Percentiles rank a stretch among this genome's conserved stretches.
Evolutionary conservation across 345 rosid genomes (phyloP).

Genomic region (Capsella bursapastoris): DNA sequence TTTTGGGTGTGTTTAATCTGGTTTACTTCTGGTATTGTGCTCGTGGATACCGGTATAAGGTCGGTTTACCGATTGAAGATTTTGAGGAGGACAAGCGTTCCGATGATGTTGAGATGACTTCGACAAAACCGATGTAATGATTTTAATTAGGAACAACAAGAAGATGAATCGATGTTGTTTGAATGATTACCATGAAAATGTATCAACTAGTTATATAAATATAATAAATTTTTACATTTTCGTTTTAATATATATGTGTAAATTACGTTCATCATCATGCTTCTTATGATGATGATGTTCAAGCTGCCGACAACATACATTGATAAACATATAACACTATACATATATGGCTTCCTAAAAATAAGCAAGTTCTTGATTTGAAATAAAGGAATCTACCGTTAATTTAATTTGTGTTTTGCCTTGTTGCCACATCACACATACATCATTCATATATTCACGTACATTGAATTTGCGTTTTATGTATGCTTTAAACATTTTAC

Average conservation of each 20-base stretch:
- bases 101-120: constrained; percentile 45
- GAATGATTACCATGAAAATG: background rate
- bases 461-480: background rate
- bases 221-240: background rate
- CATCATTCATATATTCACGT: constrained; percentile 23
- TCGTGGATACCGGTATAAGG: constrained; percentile 63
- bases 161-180: constrained; percentile 2
- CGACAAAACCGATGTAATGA: constrained; percentile 29
- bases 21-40: constrained; percentile 71
- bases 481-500: background rate
- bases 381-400: background rate
- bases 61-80: constrained; percentile 54
- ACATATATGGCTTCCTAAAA: no score
- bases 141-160: constrained; percentile 16
- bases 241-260: background rate
- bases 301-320: no score
- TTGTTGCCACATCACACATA: background rate
- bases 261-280: background rate
- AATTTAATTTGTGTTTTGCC: background rate
- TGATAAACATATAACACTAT: no score
- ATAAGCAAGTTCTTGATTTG: background rate
- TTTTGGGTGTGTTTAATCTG: constrained; percentile 65
- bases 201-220: constrained; percentile 26
- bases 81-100: constrained; percentile 43
- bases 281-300: no score